Percentiles rank a stretch among this genome's conserved stretches.
phyloP scores from a whole-genome alignment of 1,284 basidiomycete species.

The Hymenochaete sp. region DNA sequence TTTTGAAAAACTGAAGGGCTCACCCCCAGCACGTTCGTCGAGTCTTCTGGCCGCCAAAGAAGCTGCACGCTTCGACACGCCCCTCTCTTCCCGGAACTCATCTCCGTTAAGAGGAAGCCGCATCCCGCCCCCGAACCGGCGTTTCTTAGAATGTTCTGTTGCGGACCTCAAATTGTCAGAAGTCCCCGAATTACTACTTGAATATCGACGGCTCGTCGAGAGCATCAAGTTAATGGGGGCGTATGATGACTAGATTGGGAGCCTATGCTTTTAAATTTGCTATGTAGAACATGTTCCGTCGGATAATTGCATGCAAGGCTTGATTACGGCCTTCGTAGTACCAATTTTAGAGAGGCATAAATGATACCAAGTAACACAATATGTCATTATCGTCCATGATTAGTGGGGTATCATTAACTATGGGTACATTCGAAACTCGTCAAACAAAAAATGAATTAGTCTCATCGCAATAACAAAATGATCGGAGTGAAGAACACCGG shows the following conservation, averaged over 20 bases:
- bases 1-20: slow-evolving; percentile 25
- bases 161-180: slow-evolving; percentile 72
- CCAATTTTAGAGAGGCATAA: no score
- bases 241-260: no score
- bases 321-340: no score
- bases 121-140: slow-evolving; percentile 39
- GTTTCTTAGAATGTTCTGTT: slow-evolving; percentile 59
- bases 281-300: no score
- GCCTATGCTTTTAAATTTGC: no score
- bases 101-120: slow-evolving; percentile 32
- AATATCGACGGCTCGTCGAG: slow-evolving; percentile 61
- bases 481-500: background rate
- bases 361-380: no score
- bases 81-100: slow-evolving; percentile 37
- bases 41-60: slow-evolving; percentile 29
- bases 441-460: background rate
- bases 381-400: no score
- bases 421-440: no score
- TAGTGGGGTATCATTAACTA: no score
- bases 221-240: slow-evolving; percentile 34
- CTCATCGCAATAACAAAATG: background rate
- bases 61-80: slow-evolving; percentile 32
- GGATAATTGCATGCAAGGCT: no score
- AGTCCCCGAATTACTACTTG: slow-evolving; percentile 61
- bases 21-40: slow-evolving; percentile 39